Evolutionary conservation across 805 yeast species (phyloP).

Genomic region (Suhomyces vadensis): DNA sequence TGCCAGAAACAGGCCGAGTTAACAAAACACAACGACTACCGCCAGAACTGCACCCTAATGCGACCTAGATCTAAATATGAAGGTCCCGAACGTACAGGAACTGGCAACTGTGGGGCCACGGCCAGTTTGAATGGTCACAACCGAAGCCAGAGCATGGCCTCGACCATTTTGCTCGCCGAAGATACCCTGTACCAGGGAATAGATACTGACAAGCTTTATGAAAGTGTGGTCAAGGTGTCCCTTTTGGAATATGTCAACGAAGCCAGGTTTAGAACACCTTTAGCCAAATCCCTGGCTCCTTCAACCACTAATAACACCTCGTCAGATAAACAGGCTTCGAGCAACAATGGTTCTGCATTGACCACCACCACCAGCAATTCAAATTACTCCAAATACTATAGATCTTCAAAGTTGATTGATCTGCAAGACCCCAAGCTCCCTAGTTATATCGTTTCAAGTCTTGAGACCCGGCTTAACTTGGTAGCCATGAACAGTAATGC

Average conservation of each 20-base stretch:
- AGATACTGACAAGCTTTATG: conserved; percentile 42
- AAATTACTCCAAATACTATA: conserved; percentile 9
- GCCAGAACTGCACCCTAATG: too few species aligned
- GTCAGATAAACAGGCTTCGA: background rate
- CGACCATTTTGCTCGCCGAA: conserved; percentile 18
- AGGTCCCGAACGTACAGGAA: background rate
- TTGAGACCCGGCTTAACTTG: conserved; percentile 44
- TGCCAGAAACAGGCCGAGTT: background rate
- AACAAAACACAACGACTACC: background rate
- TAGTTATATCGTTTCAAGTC: conserved; percentile 32
- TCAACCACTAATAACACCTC: background rate
- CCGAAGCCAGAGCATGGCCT: conserved; percentile 28
- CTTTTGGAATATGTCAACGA: conserved; percentile 63
- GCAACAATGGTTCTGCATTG: background rate
- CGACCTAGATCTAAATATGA: background rate
- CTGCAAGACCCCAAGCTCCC: conserved; percentile 35
- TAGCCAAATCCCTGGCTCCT: conserved; percentile 6
- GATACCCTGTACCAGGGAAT: conserved; percentile 17
- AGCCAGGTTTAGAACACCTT: conserved; percentile 54
- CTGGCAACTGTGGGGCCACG: background rate
- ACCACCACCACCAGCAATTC: conserved; percentile 2
- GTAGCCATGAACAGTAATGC: conserved; percentile 48
- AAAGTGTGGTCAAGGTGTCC: conserved; percentile 53
- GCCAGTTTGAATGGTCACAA: background rate
- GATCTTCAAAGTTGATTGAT: conserved; percentile 11